These are phyloP conservation scores for Naganishia onofrii DNA, from an alignment of 768 basidiomycete genomes.

Conservation along the genomic window DNA sequence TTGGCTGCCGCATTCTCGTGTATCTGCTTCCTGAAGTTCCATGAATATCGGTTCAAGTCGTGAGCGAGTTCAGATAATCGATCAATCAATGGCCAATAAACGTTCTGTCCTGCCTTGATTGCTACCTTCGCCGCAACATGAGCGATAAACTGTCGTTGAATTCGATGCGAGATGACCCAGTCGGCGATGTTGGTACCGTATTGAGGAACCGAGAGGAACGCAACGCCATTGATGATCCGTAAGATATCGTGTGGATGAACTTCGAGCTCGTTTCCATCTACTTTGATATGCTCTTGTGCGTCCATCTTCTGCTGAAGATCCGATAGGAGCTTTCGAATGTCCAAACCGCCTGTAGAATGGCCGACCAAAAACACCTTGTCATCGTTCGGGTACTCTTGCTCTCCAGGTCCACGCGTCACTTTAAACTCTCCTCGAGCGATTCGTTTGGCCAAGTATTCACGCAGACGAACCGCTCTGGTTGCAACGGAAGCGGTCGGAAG, in stretches of 20 bases:
- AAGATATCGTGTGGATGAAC: background rate
- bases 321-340: background rate
- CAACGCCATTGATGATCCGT: background rate
- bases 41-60: background rate
- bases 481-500: background rate
- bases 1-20: background rate
- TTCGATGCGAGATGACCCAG: background rate
- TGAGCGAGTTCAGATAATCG: background rate
- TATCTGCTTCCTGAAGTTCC: background rate
- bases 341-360: background rate
- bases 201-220: background rate
- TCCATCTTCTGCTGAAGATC: background rate
- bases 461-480: background rate
- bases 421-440: background rate
- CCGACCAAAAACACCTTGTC: background rate
- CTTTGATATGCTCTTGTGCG: background rate
- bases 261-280: background rate
- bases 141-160: conserved; percentile 1
- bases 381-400: background rate
- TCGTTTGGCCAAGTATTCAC: background rate
- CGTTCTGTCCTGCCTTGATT: background rate
- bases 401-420: background rate
- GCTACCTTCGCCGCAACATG: background rate
- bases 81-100: background rate
- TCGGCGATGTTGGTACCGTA: background rate